Conservation (phyloP, 495 filamentous ascomycete genomes). For the Usnea hakonensis region DNA sequence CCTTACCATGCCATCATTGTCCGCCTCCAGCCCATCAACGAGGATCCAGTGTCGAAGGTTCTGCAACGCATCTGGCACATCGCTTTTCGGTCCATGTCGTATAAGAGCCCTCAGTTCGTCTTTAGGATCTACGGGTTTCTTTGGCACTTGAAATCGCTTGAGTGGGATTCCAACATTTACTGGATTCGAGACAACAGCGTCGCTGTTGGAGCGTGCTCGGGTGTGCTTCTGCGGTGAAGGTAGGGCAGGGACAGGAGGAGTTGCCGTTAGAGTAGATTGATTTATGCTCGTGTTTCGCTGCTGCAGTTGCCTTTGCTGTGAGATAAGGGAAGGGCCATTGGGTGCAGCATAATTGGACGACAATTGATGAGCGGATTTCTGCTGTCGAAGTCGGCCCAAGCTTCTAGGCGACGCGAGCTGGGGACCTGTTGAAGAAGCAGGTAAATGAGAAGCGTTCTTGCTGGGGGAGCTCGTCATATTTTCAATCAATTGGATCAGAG, state of each 20-base stretch:
- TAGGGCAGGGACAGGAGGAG: constrained; percentile 23
- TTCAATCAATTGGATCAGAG: not conserved
- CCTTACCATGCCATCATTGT: constrained; percentile 83
- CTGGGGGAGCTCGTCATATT: constrained; percentile 23
- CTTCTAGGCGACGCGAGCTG: constrained; percentile 36
- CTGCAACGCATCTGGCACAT: constrained; percentile 58
- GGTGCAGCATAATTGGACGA: constrained; percentile 32
- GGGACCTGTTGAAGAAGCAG: constrained; percentile 9
- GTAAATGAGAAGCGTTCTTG: constrained; percentile 16
- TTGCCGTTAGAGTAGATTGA: constrained; percentile 10
- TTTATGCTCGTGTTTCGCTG: constrained; percentile 27
- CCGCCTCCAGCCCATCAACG: constrained; percentile 69
- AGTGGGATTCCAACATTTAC: constrained; percentile 30
- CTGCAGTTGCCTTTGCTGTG: constrained; percentile 42
- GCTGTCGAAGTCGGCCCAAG: constrained; percentile 44
- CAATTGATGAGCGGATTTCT: constrained; percentile 45
- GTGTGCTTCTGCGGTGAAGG: constrained; percentile 39
- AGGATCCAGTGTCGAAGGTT: constrained; percentile 71
- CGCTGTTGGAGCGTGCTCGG: constrained; percentile 66
- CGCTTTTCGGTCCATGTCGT: constrained; percentile 62
- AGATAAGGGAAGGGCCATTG: constrained; percentile 38
- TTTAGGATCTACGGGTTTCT: constrained; percentile 50
- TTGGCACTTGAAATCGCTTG: constrained; percentile 44
- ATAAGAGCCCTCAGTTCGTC: constrained; percentile 56
- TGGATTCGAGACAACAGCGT: constrained; percentile 44